Evolutionary conservation across 148 eudicot genomes (phyloP), one percentile per base, ranked within the genome.

Genomic region (Spergularia marina): DNA sequence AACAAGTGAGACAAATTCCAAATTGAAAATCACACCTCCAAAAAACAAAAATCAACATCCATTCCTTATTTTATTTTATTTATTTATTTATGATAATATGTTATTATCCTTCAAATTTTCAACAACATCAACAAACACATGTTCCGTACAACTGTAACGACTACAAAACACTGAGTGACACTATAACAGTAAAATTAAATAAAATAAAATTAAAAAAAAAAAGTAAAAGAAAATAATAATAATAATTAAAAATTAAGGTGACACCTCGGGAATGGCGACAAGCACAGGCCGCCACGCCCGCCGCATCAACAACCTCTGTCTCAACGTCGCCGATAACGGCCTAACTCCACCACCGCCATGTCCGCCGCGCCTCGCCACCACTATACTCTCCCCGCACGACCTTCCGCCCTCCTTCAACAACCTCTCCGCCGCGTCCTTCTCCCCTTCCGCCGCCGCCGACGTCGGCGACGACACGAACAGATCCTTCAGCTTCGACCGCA

Each of bases 281-380:
- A 95, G 87, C 36, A 92, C 92, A 6, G 98, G 97, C 40, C 97
- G 84, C 97, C 96, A 95, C 60, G 85, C 85, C 55, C 91, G 86
- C 49, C 98, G 84, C 78, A 91, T 86, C 74, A 92, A 71, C 79
- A 92, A 77, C 53, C 97, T 80, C 82, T 90, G 97, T 83, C 96
- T 76, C 6, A 90, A 61, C 61, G 92, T 82, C 75, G 91, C 92
- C 82, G 96, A 85, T 7, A 87, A 85, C 85, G 92, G 91, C 82
- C 93, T 78, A 13, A 85, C 44, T 7, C 83, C 76, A 30, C 36
- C 36, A 16, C 47, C 68, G 54, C 65, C 30, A 75, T 84, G 55
- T 12, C 34, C 61, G 0, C 82, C 83, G 10, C 82, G 75, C 57
- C 55, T 52, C 65, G 41, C 61, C 88, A 51, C 65, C 66, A 76